A percentile compares a stretch with the other conserved stretches of the same genome.
Conservation (phyloP, 768 basidiomycete genomes). For the Phlegmacium glaucopus region DNA sequence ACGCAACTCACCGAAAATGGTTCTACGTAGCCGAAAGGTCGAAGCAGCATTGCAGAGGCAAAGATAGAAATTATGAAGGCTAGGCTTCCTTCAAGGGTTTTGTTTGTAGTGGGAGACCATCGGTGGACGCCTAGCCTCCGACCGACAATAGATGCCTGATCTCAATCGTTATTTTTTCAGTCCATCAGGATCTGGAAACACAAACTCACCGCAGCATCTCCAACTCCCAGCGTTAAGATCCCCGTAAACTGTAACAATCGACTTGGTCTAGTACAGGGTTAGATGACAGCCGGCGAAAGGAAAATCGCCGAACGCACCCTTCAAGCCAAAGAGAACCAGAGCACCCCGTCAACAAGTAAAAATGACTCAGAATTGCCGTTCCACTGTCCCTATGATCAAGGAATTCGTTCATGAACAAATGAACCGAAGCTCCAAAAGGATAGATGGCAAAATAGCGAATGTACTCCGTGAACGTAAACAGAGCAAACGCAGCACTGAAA, state of each 20-base stretch:
- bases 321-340: constrained; percentile 95
- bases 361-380: constrained; percentile 95
- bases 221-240: constrained; percentile 84
- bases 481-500: constrained; percentile 91
- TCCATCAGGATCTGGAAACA: neutral
- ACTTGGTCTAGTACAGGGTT: constrained; percentile 32
- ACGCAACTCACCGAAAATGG: constrained; percentile 66
- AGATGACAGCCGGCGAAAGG: neutral
- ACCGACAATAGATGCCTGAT: constrained; percentile 88
- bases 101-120: constrained; percentile 83
- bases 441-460: constrained; percentile 98
- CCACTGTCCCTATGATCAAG: constrained; percentile 93
- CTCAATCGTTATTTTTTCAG: constrained; percentile 1
- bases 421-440: constrained; percentile 89
- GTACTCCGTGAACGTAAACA: constrained; percentile 96
- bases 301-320: constrained; percentile 51
- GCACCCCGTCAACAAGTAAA: constrained; percentile 94
- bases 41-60: constrained; percentile 64
- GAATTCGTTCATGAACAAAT: constrained; percentile 97
- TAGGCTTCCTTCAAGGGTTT: constrained; percentile 89
- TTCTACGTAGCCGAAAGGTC: constrained; percentile 66
- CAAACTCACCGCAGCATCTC: constrained; percentile 81
- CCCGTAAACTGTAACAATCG: constrained; percentile 69
- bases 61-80: constrained; percentile 78
- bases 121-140: constrained; percentile 74